Percentiles rank a stretch among this genome's conserved stretches.
Conservation (phyloP, 2,329 filamentous ascomycete genomes). For the Diaporthe sp. region DNA sequence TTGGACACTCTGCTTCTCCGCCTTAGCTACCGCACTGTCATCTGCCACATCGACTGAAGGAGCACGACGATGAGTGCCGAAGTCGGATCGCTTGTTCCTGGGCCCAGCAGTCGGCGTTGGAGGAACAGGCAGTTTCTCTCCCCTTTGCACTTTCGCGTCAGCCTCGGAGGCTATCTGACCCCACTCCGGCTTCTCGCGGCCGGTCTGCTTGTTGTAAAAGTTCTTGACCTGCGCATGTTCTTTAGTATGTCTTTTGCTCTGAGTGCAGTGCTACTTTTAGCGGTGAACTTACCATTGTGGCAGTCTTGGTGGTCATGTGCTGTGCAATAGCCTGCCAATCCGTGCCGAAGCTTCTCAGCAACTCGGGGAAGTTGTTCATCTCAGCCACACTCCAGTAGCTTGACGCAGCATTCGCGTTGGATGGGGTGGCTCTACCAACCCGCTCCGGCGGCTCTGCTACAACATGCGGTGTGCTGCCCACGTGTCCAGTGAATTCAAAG, state of each 20-base stretch:
- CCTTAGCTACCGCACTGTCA: conserved; percentile 58
- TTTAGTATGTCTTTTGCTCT: conserved; percentile 36
- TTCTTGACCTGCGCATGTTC: conserved; percentile 69
- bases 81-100: conserved; percentile 63
- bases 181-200: conserved; percentile 65
- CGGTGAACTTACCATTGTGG: conserved; percentile 76
- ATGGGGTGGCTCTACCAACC: conserved; percentile 51
- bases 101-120: conserved; percentile 65
- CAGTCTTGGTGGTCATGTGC: conserved; percentile 86
- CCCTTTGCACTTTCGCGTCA: conserved; percentile 63
- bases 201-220: conserved; percentile 73
- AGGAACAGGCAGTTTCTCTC: conserved; percentile 69
- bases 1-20: conserved; percentile 51
- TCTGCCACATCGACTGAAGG: conserved; percentile 56
- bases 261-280: not conserved
- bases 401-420: conserved; percentile 65
- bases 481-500: conserved; percentile 59
- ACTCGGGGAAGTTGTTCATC: conserved; percentile 78
- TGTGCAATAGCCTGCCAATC: conserved; percentile 81
- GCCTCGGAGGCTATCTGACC: conserved; percentile 69
- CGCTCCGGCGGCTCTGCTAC: conserved; percentile 52
- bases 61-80: conserved; percentile 51
- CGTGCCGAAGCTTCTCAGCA: conserved; percentile 80
- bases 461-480: conserved; percentile 39
- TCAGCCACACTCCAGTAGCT: conserved; percentile 92